phyloP scores from a whole-genome alignment of 1,139 yeast species.

The Nakaseomyces sp. region DNA sequence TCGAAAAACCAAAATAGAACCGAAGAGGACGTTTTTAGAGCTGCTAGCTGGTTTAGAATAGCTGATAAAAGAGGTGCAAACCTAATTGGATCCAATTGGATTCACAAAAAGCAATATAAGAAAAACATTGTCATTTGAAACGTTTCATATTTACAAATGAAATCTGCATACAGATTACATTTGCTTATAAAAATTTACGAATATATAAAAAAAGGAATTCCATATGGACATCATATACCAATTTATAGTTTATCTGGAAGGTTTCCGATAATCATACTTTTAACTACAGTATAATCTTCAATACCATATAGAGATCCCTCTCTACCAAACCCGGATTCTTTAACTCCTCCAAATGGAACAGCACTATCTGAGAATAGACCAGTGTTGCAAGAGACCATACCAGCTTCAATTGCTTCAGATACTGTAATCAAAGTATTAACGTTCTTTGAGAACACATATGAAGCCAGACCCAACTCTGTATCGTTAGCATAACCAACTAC shows the following conservation, averaged over 20 bases:
- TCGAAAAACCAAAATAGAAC: slow-evolving; percentile 46
- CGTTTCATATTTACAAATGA: too few species aligned
- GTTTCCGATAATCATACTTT: slow-evolving; percentile 47
- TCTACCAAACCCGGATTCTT: slow-evolving; percentile 74
- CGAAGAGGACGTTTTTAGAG: slow-evolving; percentile 52
- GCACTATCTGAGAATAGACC: slow-evolving; percentile 65
- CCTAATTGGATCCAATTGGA: slow-evolving; percentile 69
- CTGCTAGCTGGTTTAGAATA: slow-evolving; percentile 64
- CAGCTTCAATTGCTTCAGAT: slow-evolving; percentile 65
- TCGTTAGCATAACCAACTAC: slow-evolving; percentile 63
- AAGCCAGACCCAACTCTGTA: slow-evolving; percentile 64
- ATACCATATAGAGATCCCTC: slow-evolving; percentile 73
- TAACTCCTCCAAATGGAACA: slow-evolving; percentile 73
- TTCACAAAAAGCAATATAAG: slow-evolving; percentile 59
- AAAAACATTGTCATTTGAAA: background rate
- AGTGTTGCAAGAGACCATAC: slow-evolving; percentile 75
- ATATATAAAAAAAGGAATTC: background rate
- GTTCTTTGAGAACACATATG: slow-evolving; percentile 67
- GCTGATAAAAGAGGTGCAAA: slow-evolving; percentile 59
- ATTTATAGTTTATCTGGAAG: slow-evolving; percentile 11
- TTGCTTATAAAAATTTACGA: background rate
- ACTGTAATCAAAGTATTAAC: slow-evolving; percentile 54
- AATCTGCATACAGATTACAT: too few species aligned
- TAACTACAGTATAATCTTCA: slow-evolving; percentile 62
- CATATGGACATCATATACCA: background rate